phyloP scores from a whole-genome alignment of 2,329 filamentous ascomycete genomes.

The Endoconidiophora laricicola region DNA sequence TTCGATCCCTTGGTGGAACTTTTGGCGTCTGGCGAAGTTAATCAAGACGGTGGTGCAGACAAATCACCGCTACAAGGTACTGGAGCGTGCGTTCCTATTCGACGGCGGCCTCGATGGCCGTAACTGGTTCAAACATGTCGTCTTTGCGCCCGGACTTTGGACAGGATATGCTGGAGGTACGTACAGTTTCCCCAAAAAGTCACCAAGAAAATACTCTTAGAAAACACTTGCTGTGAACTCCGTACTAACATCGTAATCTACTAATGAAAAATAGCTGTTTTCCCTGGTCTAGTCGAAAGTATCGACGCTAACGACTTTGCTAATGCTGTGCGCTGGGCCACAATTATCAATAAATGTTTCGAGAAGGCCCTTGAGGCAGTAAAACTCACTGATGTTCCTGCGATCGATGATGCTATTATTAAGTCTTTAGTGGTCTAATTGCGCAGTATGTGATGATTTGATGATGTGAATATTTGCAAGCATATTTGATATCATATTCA shows the following conservation, averaged over 20 bases:
- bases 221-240: conserved; percentile 10
- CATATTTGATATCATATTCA: no score
- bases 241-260: conserved; percentile 13
- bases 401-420: no score
- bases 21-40: conserved; percentile 49
- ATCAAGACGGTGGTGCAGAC: conserved; percentile 45
- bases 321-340: conserved; percentile 41
- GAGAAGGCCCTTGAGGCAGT: conserved; percentile 21
- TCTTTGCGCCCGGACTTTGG: conserved; percentile 83
- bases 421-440: no score
- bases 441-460: no score
- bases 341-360: conserved; percentile 38
- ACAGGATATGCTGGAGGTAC: conserved; percentile 70
- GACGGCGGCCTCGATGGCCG: conserved; percentile 60
- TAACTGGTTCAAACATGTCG: conserved; percentile 85
- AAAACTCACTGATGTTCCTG: not conserved
- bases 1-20: conserved; percentile 64
- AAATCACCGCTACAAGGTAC: conserved; percentile 67
- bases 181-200: conserved; percentile 17
- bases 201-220: not conserved
- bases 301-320: conserved; percentile 42
- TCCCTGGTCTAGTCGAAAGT: conserved; percentile 44
- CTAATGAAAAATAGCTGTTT: conserved; percentile 30
- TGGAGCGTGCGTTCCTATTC: conserved; percentile 71
- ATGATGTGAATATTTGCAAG: no score